Evolutionary conservation across 108 stramenopile genomes (phyloP).

Genomic region (Skeletonema costatum): DNA sequence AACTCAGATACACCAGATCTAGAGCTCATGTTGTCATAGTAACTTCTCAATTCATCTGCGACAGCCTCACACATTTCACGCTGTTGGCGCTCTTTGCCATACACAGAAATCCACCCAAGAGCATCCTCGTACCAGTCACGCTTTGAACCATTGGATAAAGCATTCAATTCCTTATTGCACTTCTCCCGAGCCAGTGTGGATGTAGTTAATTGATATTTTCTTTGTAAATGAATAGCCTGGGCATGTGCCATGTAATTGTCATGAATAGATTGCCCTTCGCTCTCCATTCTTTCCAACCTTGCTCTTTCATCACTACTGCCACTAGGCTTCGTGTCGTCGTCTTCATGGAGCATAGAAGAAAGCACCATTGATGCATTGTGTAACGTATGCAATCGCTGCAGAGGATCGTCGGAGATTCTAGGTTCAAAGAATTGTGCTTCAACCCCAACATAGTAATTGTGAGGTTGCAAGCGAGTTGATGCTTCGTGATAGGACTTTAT

Average conservation of each 20-base stretch:
- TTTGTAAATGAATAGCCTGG: constrained; percentile 30
- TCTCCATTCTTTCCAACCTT: constrained; percentile 33
- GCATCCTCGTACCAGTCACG: constrained; percentile 64
- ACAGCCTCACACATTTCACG: constrained; percentile 46
- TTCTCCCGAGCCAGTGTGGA: constrained; percentile 13
- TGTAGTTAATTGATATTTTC: constrained; percentile 27
- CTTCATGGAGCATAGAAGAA: constrained; percentile 28
- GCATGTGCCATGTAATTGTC: constrained; percentile 49
- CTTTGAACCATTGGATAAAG: constrained; percentile 27
- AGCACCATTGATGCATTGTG: constrained; percentile 50
- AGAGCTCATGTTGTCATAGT: constrained; percentile 5
- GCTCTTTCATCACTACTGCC: not conserved
- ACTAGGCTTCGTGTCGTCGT: constrained; percentile 1
- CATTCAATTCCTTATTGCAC: constrained; percentile 24
- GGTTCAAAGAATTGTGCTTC: constrained; percentile 60
- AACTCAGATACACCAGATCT: not conserved
- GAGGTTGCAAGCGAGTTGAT: not conserved
- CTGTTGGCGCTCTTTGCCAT: constrained; percentile 38
- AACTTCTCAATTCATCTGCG: constrained; percentile 30
- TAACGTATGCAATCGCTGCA: constrained; percentile 63
- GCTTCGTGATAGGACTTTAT: constrained; percentile 13
- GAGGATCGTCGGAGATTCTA: constrained; percentile 50
- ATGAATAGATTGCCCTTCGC: constrained; percentile 38
- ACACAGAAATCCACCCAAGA: constrained; percentile 25
- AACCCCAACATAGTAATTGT: constrained; percentile 41